Base-by-base conservation (phyloP, 352 stramenopile genomes). In the Phytophthora brassicae region DNA sequence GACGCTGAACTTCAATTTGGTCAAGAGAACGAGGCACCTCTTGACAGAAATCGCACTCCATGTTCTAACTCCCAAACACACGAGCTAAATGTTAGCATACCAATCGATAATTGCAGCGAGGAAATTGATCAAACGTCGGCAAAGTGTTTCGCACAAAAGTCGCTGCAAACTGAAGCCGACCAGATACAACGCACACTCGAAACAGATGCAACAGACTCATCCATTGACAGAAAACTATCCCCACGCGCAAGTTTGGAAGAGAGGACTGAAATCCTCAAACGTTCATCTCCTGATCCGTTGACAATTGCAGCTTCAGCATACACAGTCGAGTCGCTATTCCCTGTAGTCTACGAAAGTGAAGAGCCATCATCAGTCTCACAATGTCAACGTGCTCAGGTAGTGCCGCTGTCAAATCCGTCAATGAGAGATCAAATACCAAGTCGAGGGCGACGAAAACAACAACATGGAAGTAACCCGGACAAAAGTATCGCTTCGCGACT, bases 241-340 rank as follows among this genome's bases (percentile, higher is more conserved):
- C 16, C 39, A 17, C 48, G 11, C 43, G 42, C 51, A 49, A 65
- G 5, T 20, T 17, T 14, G 19, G 22, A 60, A n/a, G 29, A 46
- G n/a, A 28, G 56, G 13, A 47, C 29, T 6, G 23, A 39, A 20
- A 31, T 13, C 39, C 1, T 36, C 22, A 57, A 53, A 14, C 2
- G 7, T n/a, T 28, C 31, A 16, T 14, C 45, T 9, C 7, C 14
- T 23, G 33, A n/a, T 47, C 23, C 43, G 9, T 3, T 38, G 1
- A 13, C 24, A 54, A 38, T 19, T 12, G 14, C 31, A 55, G 19
- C 24, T 41, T 19, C 29, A 22, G 7, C 54, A 13, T 83, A 83
- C 56, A 78, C 74, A 0, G 56, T 80, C 12, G 70, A 72, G 7
- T 50, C 62, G 2, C 44, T 83, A 4, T 83, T 83, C 43, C 74